These are phyloP conservation scores for Aspergillus floridensis DNA, from an alignment of 2,329 filamentous ascomycete genomes.

Conservation along the genomic window DNA sequence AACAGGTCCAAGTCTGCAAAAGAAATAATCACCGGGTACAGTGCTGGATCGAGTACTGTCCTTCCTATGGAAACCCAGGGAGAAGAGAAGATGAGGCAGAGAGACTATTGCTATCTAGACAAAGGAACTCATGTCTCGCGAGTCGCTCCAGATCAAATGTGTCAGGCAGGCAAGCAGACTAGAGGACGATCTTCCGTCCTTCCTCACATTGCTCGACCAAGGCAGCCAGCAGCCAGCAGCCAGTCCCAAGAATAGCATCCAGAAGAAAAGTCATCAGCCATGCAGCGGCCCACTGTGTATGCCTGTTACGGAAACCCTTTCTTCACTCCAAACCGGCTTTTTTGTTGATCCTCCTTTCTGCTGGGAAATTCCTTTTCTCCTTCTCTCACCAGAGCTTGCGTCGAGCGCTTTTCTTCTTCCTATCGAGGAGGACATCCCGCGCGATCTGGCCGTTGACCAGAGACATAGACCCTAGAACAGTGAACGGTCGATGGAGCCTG, in stretches of 20 bases:
- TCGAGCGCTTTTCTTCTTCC: neutral
- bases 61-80: no score
- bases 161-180: slow-evolving; percentile 4
- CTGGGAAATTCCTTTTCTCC: no score
- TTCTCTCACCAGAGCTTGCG: no score
- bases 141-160: neutral
- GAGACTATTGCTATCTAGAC: no score
- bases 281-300: neutral
- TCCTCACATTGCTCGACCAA: slow-evolving; percentile 4
- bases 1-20: no score
- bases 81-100: no score
- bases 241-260: neutral
- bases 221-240: neutral
- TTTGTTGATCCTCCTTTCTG: neutral
- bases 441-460: neutral
- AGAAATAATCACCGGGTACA: no score
- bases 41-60: no score
- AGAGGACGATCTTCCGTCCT: slow-evolving; percentile 22
- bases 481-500: slow-evolving; percentile 3
- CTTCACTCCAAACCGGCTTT: neutral
- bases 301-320: neutral
- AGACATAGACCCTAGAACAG: neutral
- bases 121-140: no score
- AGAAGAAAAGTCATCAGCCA: neutral
- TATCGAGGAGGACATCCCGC: neutral